phyloP scores from a whole-genome alignment of 805 yeast species.

The Suhomyces canberraensis region DNA sequence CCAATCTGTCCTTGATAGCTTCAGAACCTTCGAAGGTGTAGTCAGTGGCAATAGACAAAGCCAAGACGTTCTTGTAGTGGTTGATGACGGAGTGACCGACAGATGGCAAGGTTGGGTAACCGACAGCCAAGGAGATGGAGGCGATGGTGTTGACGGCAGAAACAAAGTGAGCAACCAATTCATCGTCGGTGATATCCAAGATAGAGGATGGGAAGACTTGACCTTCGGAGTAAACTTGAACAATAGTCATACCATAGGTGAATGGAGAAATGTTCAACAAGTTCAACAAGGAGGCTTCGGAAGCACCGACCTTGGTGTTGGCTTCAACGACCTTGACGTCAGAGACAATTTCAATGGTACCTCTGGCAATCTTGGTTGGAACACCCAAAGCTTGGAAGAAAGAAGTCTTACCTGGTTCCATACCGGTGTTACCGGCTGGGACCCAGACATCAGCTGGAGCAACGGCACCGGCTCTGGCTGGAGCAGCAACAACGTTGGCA shows the following conservation, averaged over 20 bases:
- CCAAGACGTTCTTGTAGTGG: slow-evolving; percentile 98
- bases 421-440: slow-evolving; percentile 99
- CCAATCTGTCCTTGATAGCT: slow-evolving; percentile 98
- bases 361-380: slow-evolving; percentile 99
- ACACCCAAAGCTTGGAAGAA: slow-evolving; percentile 99
- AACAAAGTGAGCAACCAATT: slow-evolving; percentile 88
- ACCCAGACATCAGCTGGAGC: slow-evolving; percentile 98
- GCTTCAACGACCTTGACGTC: slow-evolving; percentile 94
- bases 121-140: slow-evolving; percentile 93
- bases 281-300: slow-evolving; percentile 98
- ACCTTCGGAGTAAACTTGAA: slow-evolving; percentile 97
- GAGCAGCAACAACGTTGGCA: slow-evolving; percentile 98
- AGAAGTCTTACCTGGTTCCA: slow-evolving; percentile 99
- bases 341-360: slow-evolving; percentile 98
- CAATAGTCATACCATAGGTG: slow-evolving; percentile 96
- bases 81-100: slow-evolving; percentile 98
- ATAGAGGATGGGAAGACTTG: slow-evolving; percentile 95
- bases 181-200: slow-evolving; percentile 98
- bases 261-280: slow-evolving; percentile 99
- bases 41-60: slow-evolving; percentile 97
- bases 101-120: slow-evolving; percentile 99
- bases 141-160: slow-evolving; percentile 92
- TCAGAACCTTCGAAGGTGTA: slow-evolving; percentile 99
- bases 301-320: slow-evolving; percentile 91
- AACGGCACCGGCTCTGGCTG: slow-evolving; percentile 99